Conservation (phyloP, 352 stramenopile species). For the Labyrinthula sp. region DNA sequence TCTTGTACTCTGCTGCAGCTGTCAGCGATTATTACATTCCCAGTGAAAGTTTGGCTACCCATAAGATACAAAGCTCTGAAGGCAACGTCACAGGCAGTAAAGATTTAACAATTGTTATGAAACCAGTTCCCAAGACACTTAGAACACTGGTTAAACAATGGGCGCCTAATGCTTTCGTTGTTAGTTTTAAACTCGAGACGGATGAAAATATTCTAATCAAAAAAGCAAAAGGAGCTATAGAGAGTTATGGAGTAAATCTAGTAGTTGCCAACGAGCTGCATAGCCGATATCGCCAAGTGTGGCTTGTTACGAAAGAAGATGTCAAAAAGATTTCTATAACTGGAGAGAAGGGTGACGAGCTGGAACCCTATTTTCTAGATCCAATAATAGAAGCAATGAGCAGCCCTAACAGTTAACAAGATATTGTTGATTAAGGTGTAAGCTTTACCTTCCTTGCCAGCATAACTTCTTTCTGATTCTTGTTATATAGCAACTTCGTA, state of each 20-base stretch:
- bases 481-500: too few species aligned
- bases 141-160: slow-evolving; percentile 62
- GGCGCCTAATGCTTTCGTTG: slow-evolving; percentile 74
- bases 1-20: too few species aligned
- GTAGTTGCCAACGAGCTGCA: slow-evolving; percentile 89
- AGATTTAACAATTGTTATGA: slow-evolving; percentile 53
- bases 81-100: slow-evolving; percentile 38
- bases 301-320: slow-evolving; percentile 39
- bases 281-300: slow-evolving; percentile 66
- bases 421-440: too few species aligned
- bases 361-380: too few species aligned
- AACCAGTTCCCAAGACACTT: slow-evolving; percentile 84
- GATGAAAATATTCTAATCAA: slow-evolving; percentile 68
- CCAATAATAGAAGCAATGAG: too few species aligned
- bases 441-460: too few species aligned
- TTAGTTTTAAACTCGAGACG: slow-evolving; percentile 95
- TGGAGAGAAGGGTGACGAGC: too few species aligned
- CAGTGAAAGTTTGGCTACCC: slow-evolving; percentile 50
- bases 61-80: slow-evolving; percentile 87
- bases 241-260: slow-evolving; percentile 80
- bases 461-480: too few species aligned
- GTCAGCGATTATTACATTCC: slow-evolving; percentile 96
- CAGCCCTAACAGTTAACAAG: too few species aligned
- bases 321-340: too few species aligned
- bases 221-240: slow-evolving; percentile 70